Evolutionary conservation across 805 yeast species (phyloP), one percentile per base, ranked within the genome.

Genomic region (Metschnikowia sp.): DNA sequence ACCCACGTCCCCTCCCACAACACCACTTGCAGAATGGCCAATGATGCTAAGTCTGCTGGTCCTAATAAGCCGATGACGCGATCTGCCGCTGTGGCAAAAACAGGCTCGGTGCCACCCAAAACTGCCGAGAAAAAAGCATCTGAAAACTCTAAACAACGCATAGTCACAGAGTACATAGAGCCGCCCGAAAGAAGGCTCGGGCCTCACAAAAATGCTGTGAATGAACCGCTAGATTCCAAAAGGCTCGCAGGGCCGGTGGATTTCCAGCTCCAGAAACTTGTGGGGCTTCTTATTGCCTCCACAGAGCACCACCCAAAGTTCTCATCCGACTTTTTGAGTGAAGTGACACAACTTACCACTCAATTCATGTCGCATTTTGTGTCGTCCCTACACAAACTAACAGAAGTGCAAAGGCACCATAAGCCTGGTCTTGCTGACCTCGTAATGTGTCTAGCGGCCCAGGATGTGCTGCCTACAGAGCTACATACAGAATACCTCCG

Each of bases 371-470:
- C 61, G 41, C 66, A 68, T 12, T 46, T 83, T 45, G 57, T 75
- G 8, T 52, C 58, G 2, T 64, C 72, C 29, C 55, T 85, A 26
- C 79, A 78, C 40, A 74, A 74, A 50, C 62, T 79, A 32, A 73
- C 83, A 3, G 82, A 81, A 47, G 63, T 78, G 1, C 91, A 85
- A 61, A 69, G 92, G 54, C 73, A 90, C 42, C 66, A 71, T 15
- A 60, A 61, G n/a, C 81, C 85, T 1, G 69, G 84, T 0, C 66
- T 75, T 15, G 67, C 65, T 29, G 91, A 86, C 61, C 46, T 82
- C 10, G 62, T 65, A 19, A 55, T 81, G 42, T 60, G 82, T 41
- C 54, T 79, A 1, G 61, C 65, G 32, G 72, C 75, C 10, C 77
- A 76, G 32, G 61, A 68, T 29, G 56, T 85, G 15, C 49, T 65